Evolutionary conservation across 2,329 filamentous ascomycete genomes (phyloP), one percentile per base, ranked within the genome.

Genomic region (Trichoderma koningiopsis): DNA sequence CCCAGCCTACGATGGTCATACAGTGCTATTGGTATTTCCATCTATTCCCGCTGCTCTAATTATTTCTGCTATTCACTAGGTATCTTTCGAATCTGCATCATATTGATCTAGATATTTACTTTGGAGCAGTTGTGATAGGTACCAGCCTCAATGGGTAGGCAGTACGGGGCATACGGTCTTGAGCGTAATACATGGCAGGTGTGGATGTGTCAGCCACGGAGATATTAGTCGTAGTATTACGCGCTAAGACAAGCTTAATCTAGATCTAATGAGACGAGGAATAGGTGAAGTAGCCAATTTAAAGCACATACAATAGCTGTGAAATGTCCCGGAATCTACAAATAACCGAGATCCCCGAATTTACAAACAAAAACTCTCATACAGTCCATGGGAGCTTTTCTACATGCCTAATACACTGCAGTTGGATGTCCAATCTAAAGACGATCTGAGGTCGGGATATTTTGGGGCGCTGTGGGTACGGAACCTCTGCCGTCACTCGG

Each of bases 141-240:
- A 43, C 40, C 19, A n/a, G n/a, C 16, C 19, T 19, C 40, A 1
- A 37, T 29, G 13, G 2, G 33, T 8, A 49, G n/a, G 47, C 55
- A 59, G 63, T 52, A 22, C 52, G 63, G 4, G 14, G 16, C 40
- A 22, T 55, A 59, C 53, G 5, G 53, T 52, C 5, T 3, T 14
- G 4, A 31, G 5, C 40, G 55, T 66, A 66, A 66, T 58, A 66
- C 24, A 37, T 35, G 6, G 7, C 47, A 6, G 37, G 55, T 19
- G 43, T 37, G 63, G 29, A 14, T 59, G 63, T 27, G 63, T 67
- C 63, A 67, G 63, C 55, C 55, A 24, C 13, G 40, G 16, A 59
- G 52, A 59, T 67, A 67, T 67, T 67, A 67, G 63, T 67, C 63
- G 63, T 52, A 52, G 63, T 58, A 52, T 49, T 58, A 59, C 63